Evolutionary conservation across 2,329 filamentous ascomycete genomes (phyloP).

Genomic region (Alternaria gansuensis): DNA sequence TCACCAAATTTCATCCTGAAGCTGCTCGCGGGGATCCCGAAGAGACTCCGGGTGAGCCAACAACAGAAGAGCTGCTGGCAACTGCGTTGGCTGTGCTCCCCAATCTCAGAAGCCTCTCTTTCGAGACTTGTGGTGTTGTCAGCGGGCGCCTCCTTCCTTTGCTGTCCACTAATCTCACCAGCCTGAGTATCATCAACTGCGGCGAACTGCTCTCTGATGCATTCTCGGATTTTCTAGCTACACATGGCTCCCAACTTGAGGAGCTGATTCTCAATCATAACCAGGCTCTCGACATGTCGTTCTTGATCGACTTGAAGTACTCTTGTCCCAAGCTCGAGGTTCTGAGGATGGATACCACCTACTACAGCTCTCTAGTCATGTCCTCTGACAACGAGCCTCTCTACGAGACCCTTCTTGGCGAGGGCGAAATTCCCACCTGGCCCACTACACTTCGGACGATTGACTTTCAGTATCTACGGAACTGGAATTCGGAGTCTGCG

Average conservation of each 20-base stretch:
- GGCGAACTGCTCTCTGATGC: constrained; percentile 74
- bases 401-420: constrained; percentile 72
- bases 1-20: constrained; percentile 49
- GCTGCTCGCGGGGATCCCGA: constrained; percentile 25
- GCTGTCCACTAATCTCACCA: constrained; percentile 71
- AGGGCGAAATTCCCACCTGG: constrained; percentile 77
- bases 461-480: constrained; percentile 78
- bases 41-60: constrained; percentile 31
- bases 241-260: constrained; percentile 72
- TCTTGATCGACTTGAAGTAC: constrained; percentile 71
- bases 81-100: constrained; percentile 67
- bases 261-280: constrained; percentile 80
- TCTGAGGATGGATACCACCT: constrained; percentile 80
- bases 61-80: constrained; percentile 56
- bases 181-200: constrained; percentile 81
- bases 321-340: constrained; percentile 75
- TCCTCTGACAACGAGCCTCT: constrained; percentile 77
- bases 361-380: constrained; percentile 73
- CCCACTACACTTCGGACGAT: constrained; percentile 74
- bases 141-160: constrained; percentile 73
- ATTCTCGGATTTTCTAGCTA: constrained; percentile 70
- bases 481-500: constrained; percentile 74
- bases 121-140: constrained; percentile 78
- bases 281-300: constrained; percentile 77
- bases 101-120: constrained; percentile 70